Evolutionary conservation across 2,329 filamentous ascomycete species (phyloP).

Genomic region (Beauveria pseudobassiana): DNA sequence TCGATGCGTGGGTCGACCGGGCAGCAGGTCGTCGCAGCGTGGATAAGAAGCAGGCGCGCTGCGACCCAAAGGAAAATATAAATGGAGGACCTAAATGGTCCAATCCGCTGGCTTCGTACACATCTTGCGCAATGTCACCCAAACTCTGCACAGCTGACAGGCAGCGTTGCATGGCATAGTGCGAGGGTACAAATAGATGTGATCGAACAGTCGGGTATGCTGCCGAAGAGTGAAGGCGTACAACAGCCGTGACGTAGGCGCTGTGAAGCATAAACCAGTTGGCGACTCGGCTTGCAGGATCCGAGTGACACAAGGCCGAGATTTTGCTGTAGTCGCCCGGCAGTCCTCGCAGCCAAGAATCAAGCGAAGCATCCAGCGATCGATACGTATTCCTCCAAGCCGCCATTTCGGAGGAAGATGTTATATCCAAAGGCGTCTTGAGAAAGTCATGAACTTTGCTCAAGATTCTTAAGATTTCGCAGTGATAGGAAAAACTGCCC

Average conservation of each 20-base stretch:
- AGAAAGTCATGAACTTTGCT: constrained; percentile 37
- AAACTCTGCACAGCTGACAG: constrained; percentile 36
- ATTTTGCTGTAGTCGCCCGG: constrained; percentile 39
- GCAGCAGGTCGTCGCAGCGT: constrained; percentile 31
- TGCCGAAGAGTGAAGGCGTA: constrained; percentile 36
- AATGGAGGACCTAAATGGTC: constrained; percentile 36
- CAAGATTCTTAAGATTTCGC: constrained; percentile 35
- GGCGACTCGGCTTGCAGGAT: constrained; percentile 36
- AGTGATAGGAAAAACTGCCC: constrained; percentile 38
- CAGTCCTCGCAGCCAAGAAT: constrained; percentile 34
- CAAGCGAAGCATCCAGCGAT: constrained; percentile 30
- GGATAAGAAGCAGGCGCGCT: constrained; percentile 32
- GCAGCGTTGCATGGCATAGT: constrained; percentile 38
- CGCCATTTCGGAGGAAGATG: constrained; percentile 30
- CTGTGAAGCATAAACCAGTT: constrained; percentile 41
- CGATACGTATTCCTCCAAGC: constrained; percentile 35
- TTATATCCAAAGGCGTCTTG: constrained; percentile 31
- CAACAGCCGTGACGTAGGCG: constrained; percentile 36
- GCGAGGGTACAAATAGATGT: constrained; percentile 34
- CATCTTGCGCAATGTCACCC: constrained; percentile 35
- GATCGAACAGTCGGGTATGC: constrained; percentile 34
- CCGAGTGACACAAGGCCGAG: constrained; percentile 36
- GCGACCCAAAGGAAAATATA: constrained; percentile 39
- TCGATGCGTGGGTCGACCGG: constrained; percentile 32
- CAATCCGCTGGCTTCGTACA: constrained; percentile 34